Conservation (phyloP, 2,329 filamentous ascomycete species). For the Dactylonectria macrodidyma region DNA sequence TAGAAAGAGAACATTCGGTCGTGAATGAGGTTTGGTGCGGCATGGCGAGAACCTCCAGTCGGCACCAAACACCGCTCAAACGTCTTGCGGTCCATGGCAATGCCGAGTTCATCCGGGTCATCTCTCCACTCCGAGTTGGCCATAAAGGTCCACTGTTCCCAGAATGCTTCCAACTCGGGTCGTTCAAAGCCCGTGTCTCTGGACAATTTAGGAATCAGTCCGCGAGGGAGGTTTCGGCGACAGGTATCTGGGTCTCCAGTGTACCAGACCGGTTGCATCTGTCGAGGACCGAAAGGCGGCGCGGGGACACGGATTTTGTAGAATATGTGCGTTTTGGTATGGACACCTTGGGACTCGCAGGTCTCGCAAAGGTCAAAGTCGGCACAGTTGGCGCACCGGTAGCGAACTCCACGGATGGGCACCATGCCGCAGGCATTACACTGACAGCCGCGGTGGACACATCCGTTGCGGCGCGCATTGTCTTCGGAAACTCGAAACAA, state of each 20-base stretch:
- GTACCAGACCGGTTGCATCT: slow-evolving; percentile 89
- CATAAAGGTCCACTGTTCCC: slow-evolving; percentile 97
- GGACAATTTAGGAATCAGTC: slow-evolving; percentile 77
- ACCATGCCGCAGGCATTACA: slow-evolving; percentile 92
- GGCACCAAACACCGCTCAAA: slow-evolving; percentile 94
- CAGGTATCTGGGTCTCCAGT: slow-evolving; percentile 86
- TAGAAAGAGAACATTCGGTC: slow-evolving; percentile 98
- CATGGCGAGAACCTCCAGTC: slow-evolving; percentile 83
- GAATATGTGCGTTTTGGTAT: slow-evolving; percentile 94
- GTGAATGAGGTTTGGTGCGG: slow-evolving; percentile 89
- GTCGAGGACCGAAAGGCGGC: slow-evolving; percentile 84
- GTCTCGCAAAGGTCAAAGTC: slow-evolving; percentile 97
- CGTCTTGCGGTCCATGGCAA: slow-evolving; percentile 92
- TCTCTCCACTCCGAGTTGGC: slow-evolving; percentile 87
- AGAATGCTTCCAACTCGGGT: slow-evolving; percentile 91
- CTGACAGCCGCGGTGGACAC: slow-evolving; percentile 91
- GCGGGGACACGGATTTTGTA: slow-evolving; percentile 95
- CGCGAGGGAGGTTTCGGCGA: slow-evolving; percentile 75
- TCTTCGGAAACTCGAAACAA: slow-evolving; percentile 96
- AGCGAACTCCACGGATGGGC: slow-evolving; percentile 92
- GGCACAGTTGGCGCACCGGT: slow-evolving; percentile 94
- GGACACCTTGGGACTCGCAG: slow-evolving; percentile 85
- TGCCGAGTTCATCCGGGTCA: slow-evolving; percentile 82
- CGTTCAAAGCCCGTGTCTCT: slow-evolving; percentile 85
- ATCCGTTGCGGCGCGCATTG: slow-evolving; percentile 88